phyloP scores from a whole-genome alignment of 2,329 filamentous ascomycete genomes.

The Verticillium tricorpus region DNA sequence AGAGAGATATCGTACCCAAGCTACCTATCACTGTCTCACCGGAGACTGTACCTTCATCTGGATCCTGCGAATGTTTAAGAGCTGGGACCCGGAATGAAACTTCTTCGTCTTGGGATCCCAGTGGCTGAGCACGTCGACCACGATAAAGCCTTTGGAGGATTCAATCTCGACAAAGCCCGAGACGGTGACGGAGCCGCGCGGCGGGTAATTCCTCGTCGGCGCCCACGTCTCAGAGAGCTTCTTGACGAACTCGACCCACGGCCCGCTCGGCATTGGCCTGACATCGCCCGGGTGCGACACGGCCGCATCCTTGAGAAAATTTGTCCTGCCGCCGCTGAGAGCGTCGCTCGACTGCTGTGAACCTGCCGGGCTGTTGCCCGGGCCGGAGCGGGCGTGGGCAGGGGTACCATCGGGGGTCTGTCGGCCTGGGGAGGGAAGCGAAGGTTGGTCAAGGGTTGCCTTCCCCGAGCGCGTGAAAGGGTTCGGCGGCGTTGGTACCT shows the following conservation, averaged over 20 bases:
- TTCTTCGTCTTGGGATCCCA: constrained; percentile 52
- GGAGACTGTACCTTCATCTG: constrained; percentile 14
- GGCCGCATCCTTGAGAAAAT: constrained; percentile 13
- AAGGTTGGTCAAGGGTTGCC: background rate
- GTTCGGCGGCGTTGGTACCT: constrained; percentile 11
- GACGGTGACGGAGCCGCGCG: constrained; percentile 46
- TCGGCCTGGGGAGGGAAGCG: constrained; percentile 5
- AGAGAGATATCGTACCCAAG: background rate
- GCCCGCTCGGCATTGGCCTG: constrained; percentile 10
- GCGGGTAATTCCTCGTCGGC: constrained; percentile 35
- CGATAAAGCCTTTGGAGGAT: constrained; percentile 38
- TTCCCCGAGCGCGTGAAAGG: background rate
- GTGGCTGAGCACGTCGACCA: constrained; percentile 47
- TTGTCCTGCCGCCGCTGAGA: constrained; percentile 13
- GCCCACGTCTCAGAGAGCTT: constrained; percentile 37
- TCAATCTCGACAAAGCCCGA: constrained; percentile 51
- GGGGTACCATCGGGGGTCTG: constrained; percentile 12
- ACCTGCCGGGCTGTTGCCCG: constrained; percentile 7
- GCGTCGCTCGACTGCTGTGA: constrained; percentile 2
- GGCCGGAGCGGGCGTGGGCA: constrained; percentile 2
- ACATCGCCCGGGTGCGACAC: constrained; percentile 12
- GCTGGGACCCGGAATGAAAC: constrained; percentile 23
- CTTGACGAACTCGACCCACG: constrained; percentile 9
- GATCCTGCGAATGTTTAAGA: constrained; percentile 10
- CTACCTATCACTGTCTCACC: background rate